phyloP scores from a whole-genome alignment of 2,329 filamentous ascomycete species.

The Cercospora sesami region DNA sequence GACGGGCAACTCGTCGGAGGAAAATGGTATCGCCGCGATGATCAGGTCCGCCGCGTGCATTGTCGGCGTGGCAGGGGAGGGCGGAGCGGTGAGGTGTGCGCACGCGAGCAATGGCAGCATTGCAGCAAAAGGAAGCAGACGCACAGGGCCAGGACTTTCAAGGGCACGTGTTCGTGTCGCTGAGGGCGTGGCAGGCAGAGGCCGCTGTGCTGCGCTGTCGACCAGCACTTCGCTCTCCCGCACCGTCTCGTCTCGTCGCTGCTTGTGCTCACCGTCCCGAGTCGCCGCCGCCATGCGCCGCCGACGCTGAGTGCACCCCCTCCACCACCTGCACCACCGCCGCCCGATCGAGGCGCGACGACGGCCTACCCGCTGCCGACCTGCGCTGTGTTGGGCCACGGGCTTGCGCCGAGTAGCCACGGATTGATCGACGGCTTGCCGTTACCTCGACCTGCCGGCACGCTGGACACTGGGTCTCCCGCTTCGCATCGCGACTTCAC shows the following conservation, averaged over 20 bases:
- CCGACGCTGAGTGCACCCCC: constrained; percentile 6
- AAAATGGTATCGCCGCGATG: background rate
- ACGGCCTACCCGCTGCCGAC: background rate
- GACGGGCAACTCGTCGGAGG: background rate
- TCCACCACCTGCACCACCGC: background rate
- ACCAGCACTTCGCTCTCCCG: constrained; percentile 1
- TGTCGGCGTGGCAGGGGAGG: background rate
- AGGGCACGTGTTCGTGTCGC: background rate
- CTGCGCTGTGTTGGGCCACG: background rate
- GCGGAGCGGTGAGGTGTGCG: background rate
- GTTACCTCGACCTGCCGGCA: constrained; percentile 13
- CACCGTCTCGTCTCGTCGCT: background rate
- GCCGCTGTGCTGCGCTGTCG: background rate
- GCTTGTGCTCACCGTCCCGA: background rate
- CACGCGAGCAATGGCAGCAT: background rate
- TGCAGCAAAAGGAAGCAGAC: background rate
- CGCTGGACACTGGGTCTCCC: constrained; percentile 12
- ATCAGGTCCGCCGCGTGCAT: background rate
- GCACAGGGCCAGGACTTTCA: background rate
- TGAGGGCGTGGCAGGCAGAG: background rate
- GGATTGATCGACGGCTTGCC: constrained; percentile 17
- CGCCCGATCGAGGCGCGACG: background rate
- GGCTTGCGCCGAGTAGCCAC: constrained; percentile 8
- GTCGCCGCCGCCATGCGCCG: constrained; percentile 10
- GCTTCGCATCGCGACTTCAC: constrained; percentile 5